Evolutionary conservation across 176 grass and related monocot species (phyloP), one percentile per base, ranked within the genome.

Genomic region (Otatea glauca): DNA sequence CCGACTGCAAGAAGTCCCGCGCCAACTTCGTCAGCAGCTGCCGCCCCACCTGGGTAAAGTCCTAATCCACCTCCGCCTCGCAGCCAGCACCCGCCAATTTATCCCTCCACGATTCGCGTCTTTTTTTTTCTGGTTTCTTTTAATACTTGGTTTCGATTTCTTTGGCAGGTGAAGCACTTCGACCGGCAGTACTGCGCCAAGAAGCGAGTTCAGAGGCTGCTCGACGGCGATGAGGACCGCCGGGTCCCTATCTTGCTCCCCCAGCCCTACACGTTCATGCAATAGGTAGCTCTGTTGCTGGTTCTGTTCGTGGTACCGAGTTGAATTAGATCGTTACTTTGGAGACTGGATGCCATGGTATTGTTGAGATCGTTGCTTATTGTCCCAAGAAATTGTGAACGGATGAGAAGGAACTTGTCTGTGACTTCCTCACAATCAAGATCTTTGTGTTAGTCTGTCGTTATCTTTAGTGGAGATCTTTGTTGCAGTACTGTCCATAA

Each of bases 221-320:
- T 98, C 16, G 96, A 98, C 49, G 68, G 83, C 23, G 87, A 85
- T 60, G 88, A 94, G 16, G 70, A 94, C 39, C 86, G 81, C 27
- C 67, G 86, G 49, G 93, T 88, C 5, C 89, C 96, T 32, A 92
- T 94, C 38, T 93, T 88, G 12, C 96, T 98, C 20, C 93, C 96
- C 65, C 91, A 98, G 83, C 79, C 93, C 41, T 98, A 92, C 88
- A 95, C 93, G 50, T 98, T 95, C 91, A 95, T 92, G 53, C 84
- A 87, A 56, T 98, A 93, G 54, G 63, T 85, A 70, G 79, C 27
- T 13, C 17, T 50, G 35, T 7, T 77, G 51, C 0, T 58, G 29
- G 64, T 65, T 69, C n/a, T 65, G 35, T 45, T 84, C 69, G 76
- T 87, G 45, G 56, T 73, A 42, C 66, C 53, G 74, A 53, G 23